These are phyloP conservation scores for Coemansia sp. DNA, from an alignment of 192 early-diverging fungal species.

Conservation along the genomic window DNA sequence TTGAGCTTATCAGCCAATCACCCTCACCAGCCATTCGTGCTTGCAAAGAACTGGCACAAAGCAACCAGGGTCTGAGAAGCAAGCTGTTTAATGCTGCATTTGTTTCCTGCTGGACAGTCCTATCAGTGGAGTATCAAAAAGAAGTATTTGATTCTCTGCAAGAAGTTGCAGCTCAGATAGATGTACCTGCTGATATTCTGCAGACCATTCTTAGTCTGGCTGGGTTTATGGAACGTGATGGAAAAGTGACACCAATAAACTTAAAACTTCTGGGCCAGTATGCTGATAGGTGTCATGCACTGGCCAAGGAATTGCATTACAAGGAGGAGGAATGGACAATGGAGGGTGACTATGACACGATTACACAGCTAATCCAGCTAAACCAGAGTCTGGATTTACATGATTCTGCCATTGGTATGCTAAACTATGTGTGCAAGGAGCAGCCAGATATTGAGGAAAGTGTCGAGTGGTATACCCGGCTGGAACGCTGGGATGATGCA, in stretches of 20 bases:
- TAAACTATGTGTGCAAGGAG: constrained; percentile 79
- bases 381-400: constrained; percentile 91
- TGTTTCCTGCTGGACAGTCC: constrained; percentile 91
- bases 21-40: constrained; percentile 90
- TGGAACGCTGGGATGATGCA: constrained; percentile 91
- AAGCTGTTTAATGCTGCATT: constrained; percentile 96
- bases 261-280: constrained; percentile 83
- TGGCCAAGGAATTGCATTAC: constrained; percentile 95
- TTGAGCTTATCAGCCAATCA: constrained; percentile 92
- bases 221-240: constrained; percentile 97
- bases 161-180: constrained; percentile 75
- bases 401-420: constrained; percentile 91
- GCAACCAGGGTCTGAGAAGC: constrained; percentile 78
- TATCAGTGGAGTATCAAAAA: constrained; percentile 83
- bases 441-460: constrained; percentile 75
- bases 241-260: constrained; percentile 91
- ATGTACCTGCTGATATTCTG: constrained; percentile 86
- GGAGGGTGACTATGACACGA: constrained; percentile 73
- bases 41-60: constrained; percentile 78
- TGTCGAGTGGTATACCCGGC: constrained; percentile 89
- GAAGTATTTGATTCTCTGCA: constrained; percentile 81
- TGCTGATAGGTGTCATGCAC: constrained; percentile 88
- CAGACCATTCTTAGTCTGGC: constrained; percentile 90
- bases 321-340: constrained; percentile 89
- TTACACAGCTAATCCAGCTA: constrained; percentile 87